These are phyloP conservation scores for Cornus controversa DNA, from an alignment of 148 eudicot genomes.

Conservation along the genomic window DNA sequence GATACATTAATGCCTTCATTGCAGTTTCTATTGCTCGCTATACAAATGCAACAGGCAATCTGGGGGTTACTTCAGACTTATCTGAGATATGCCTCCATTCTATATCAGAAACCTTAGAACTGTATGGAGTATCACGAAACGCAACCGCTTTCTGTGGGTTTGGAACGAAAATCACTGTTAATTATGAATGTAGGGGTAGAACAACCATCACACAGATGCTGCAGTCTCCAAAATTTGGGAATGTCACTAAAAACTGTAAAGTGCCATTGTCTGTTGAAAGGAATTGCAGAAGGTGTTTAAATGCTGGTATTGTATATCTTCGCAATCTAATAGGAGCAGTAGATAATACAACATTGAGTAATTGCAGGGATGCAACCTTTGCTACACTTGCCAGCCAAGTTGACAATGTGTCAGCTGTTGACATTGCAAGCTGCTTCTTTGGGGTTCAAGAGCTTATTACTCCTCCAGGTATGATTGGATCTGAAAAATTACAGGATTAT, in stretches of 20 bases:
- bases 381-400: slow-evolving; percentile 77
- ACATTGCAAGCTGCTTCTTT: slow-evolving; percentile 83
- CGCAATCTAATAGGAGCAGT: slow-evolving; percentile 55
- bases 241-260: slow-evolving; percentile 57
- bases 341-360: slow-evolving; percentile 69
- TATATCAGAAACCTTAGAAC: slow-evolving; percentile 65
- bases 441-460: slow-evolving; percentile 68
- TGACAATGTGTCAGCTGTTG: slow-evolving; percentile 58
- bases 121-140: slow-evolving; percentile 71
- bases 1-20: slow-evolving; percentile 75
- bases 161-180: slow-evolving; percentile 80
- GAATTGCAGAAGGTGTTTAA: slow-evolving; percentile 73
- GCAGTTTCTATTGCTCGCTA: slow-evolving; percentile 77
- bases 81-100: slow-evolving; percentile 56
- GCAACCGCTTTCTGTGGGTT: slow-evolving; percentile 77
- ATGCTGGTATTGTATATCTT: slow-evolving; percentile 76
- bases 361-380: slow-evolving; percentile 95
- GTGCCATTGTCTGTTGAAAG: slow-evolving; percentile 42
- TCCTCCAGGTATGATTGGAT: slow-evolving; percentile 35
- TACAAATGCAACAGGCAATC: slow-evolving; percentile 64
- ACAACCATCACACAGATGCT: slow-evolving; percentile 79
- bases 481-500: not conserved
- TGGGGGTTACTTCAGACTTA: slow-evolving; percentile 64
- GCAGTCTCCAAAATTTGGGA: slow-evolving; percentile 72
- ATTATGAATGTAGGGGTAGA: slow-evolving; percentile 81